Percentiles rank a stretch among this genome's conserved stretches.
phyloP scores from a whole-genome alignment of 768 basidiomycete genomes.

The Rhodosporidiobolus odoratus region DNA sequence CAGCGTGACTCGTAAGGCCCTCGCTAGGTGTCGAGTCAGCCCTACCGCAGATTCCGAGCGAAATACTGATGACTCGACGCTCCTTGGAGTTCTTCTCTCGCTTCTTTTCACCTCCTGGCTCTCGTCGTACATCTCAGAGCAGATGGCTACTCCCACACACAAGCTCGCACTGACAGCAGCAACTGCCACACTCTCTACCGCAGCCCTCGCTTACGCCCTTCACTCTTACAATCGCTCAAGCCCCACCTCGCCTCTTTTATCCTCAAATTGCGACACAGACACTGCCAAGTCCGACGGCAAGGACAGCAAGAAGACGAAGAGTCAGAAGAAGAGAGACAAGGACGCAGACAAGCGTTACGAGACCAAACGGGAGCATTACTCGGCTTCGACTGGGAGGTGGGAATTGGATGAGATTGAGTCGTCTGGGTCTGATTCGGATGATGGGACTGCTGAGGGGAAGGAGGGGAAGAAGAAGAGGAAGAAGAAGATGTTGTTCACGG shows the following conservation, averaged over 20 bases:
- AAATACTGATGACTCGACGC: no score
- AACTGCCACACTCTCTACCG: neutral
- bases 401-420: neutral
- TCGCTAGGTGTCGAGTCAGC: no score
- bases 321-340: neutral
- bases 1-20: no score
- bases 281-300: neutral
- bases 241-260: neutral
- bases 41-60: no score
- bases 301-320: neutral
- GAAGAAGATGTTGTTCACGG: neutral
- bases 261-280: neutral
- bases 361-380: neutral
- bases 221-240: neutral
- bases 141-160: neutral
- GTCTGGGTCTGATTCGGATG: neutral
- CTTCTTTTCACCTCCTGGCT: no score
- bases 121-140: no score
- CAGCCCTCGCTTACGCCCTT: neutral
- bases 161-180: neutral
- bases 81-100: no score
- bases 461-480: neutral
- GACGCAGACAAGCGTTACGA: neutral
- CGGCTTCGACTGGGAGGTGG: neutral
- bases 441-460: neutral